Percentiles rank a stretch among this genome's conserved stretches.
These are phyloP conservation scores for Epichloe festucae DNA, from an alignment of 2,329 filamentous ascomycete species.

Conservation along the genomic window DNA sequence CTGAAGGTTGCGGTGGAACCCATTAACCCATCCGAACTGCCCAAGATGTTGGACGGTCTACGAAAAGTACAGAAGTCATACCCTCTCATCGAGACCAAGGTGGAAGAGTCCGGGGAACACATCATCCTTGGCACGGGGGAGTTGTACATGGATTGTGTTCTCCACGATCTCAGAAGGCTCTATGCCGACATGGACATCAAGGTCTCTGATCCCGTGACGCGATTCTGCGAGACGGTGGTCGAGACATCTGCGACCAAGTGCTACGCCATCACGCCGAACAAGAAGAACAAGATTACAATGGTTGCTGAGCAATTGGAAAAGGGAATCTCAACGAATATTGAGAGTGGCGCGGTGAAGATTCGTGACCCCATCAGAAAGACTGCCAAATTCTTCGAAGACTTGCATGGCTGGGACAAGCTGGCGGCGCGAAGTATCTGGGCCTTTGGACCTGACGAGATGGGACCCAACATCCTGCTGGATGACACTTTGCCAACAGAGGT, in stretches of 20 bases:
- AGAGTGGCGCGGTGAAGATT: constrained; percentile 79
- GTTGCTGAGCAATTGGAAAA: constrained; percentile 91
- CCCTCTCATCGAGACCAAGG: constrained; percentile 87
- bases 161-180: constrained; percentile 84
- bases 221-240: constrained; percentile 95
- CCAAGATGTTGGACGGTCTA: constrained; percentile 96
- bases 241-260: constrained; percentile 97
- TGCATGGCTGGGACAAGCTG: constrained; percentile 92
- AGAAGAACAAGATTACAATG: constrained; percentile 99
- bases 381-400: constrained; percentile 93
- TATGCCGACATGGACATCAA: constrained; percentile 99
- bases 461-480: constrained; percentile 91
- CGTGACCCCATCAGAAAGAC: constrained; percentile 86
- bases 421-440: constrained; percentile 96
- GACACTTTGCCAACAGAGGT: constrained; percentile 86
- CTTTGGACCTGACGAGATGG: constrained; percentile 89
- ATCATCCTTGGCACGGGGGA: constrained; percentile 95
- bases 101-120: constrained; percentile 98
- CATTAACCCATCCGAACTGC: constrained; percentile 92
- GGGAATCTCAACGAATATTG: constrained; percentile 89
- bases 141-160: constrained; percentile 98
- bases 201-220: constrained; percentile 91
- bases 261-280: constrained; percentile 95
- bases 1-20: constrained; percentile 97
- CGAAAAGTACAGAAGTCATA: constrained; percentile 98